phyloP scores from a whole-genome alignment of 1,139 yeast species.

The Pichia terricola region DNA sequence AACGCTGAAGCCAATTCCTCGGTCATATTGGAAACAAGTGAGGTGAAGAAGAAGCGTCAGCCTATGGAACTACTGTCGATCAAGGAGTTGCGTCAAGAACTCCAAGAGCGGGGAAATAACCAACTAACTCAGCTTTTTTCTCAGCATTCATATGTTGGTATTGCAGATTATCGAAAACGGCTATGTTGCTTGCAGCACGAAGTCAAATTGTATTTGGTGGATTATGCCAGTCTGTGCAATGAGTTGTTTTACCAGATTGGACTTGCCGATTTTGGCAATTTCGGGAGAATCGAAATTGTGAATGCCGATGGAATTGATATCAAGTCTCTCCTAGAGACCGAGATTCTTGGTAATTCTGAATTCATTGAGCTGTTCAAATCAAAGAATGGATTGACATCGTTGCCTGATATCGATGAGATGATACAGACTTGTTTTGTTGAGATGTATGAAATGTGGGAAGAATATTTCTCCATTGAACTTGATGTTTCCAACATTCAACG shows the following conservation, averaged over 20 bases:
- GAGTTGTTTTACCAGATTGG: conserved; percentile 79
- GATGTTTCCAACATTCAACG: conserved; percentile 27
- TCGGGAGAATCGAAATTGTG: conserved; percentile 48
- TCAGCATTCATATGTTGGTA: conserved; percentile 68
- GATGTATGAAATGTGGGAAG: conserved; percentile 70
- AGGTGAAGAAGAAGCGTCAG: conserved; percentile 8
- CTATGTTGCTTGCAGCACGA: conserved; percentile 78
- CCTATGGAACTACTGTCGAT: conserved; percentile 53
- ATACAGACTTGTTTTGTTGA: conserved; percentile 25
- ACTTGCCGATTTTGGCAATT: conserved; percentile 70
- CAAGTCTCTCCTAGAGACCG: conserved; percentile 11
- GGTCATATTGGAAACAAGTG: conserved; percentile 11
- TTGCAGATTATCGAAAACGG: conserved; percentile 63
- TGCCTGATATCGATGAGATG: conserved; percentile 18
- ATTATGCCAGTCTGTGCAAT: conserved; percentile 59
- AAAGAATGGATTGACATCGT: conserved; percentile 1
- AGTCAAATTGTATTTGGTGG: conserved; percentile 66
- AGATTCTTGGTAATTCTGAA: conserved; percentile 16
- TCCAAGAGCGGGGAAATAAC: conserved; percentile 38
- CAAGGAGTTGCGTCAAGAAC: conserved; percentile 39
- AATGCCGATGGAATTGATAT: conserved; percentile 27
- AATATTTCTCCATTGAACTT: conserved; percentile 54
- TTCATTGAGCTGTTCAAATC: conserved; percentile 6
- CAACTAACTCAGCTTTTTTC: conserved; percentile 59
- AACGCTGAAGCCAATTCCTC: conserved; percentile 13